phyloP scores from a whole-genome alignment of 495 filamentous ascomycete genomes.

The Penicillium canariense region DNA sequence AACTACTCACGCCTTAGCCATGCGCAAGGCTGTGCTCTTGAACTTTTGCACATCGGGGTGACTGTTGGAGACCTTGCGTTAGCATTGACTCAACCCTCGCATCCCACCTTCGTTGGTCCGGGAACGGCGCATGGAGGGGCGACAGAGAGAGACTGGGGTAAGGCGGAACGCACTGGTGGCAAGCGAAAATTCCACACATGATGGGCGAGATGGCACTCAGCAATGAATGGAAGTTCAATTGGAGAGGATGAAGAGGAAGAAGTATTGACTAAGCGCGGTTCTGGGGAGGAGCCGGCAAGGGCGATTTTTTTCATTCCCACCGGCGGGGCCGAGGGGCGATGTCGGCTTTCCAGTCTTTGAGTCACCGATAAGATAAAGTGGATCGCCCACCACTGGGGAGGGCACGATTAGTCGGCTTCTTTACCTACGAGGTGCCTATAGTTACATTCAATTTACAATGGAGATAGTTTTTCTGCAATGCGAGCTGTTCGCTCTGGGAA shows the following conservation, averaged over 20 bases:
- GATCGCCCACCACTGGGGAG: background rate
- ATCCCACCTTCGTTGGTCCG: constrained; percentile 6
- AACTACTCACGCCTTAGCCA: constrained; percentile 85
- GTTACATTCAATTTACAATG: no score
- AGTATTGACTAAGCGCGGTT: constrained; percentile 24
- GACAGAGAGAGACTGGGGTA: constrained; percentile 4
- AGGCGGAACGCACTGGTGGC: constrained; percentile 67
- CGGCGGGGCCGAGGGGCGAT: constrained; percentile 43
- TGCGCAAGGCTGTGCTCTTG: constrained; percentile 92
- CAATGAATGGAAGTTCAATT: constrained; percentile 15
- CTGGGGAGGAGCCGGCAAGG: constrained; percentile 19
- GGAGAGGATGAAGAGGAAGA: constrained; percentile 8
- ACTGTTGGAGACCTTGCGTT: constrained; percentile 43
- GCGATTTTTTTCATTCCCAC: constrained; percentile 33
- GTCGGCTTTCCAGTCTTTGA: constrained; percentile 37
- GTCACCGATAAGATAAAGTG: constrained; percentile 50
- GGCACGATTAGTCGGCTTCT: background rate
- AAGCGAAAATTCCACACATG: constrained; percentile 89
- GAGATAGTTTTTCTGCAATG: background rate
- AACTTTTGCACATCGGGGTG: constrained; percentile 95
- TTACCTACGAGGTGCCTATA: background rate
- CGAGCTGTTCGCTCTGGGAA: constrained; percentile 7
- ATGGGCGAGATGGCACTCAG: constrained; percentile 29
- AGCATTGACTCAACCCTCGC: constrained; percentile 23
- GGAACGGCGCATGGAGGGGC: constrained; percentile 13